Conservation (phyloP, 148 eudicot species). For the Chenopodium berlandieri region DNA sequence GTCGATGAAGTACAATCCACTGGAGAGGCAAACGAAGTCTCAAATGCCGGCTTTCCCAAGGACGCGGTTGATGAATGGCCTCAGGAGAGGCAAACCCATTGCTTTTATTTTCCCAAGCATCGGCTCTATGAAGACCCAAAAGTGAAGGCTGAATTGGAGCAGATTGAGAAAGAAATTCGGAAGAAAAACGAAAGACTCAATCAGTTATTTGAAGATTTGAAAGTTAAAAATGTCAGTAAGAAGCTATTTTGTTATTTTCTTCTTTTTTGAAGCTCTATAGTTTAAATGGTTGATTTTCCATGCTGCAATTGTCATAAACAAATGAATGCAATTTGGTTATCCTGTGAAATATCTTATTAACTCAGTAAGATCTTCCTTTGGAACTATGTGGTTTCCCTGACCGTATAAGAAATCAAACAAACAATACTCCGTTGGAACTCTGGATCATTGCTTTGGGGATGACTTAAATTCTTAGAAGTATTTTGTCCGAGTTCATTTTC, state of each 20-base stretch:
- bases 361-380: neutral
- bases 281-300: neutral
- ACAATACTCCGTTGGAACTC: neutral
- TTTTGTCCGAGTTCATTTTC: neutral
- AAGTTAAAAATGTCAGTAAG: conserved; percentile 52
- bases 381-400: neutral
- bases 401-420: neutral
- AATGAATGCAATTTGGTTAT: neutral
- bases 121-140: conserved; percentile 66
- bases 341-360: neutral
- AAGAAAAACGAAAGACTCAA: conserved; percentile 44
- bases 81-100: conserved; percentile 42
- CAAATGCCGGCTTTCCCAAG: conserved; percentile 52
- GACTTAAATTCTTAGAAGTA: neutral
- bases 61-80: conserved; percentile 92
- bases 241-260: neutral
- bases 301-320: neutral
- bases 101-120: conserved; percentile 59
- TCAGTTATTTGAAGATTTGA: conserved; percentile 48
- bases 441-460: neutral
- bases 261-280: neutral
- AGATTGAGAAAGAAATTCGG: conserved; percentile 56
- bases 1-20: conserved; percentile 40
- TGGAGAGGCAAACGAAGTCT: conserved; percentile 38
- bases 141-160: conserved; percentile 53